These are phyloP conservation scores for Arachis monticola DNA, from an alignment of 331 rosid species.

Conservation along the genomic window DNA sequence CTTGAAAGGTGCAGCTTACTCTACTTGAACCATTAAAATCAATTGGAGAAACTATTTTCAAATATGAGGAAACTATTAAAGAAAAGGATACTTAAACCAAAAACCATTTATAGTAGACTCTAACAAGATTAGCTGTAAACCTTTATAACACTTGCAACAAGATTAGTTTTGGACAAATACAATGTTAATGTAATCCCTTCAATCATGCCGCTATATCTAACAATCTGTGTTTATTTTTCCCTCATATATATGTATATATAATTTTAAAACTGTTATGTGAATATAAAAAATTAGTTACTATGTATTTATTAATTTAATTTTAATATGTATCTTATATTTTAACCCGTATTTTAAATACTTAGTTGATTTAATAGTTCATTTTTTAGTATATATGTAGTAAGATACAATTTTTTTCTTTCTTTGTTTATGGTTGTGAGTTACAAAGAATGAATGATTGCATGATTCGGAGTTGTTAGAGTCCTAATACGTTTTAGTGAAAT, in stretches of 20 bases:
- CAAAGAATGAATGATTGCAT: not conserved
- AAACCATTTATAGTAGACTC: not conserved
- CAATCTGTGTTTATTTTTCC: not conserved
- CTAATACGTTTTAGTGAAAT: not conserved
- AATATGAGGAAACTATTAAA: slow-evolving; percentile 17
- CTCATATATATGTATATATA: too few relatives aligned
- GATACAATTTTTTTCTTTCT: not conserved
- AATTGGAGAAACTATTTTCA: not conserved
- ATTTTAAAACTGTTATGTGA: not conserved
- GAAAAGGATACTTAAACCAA: not conserved
- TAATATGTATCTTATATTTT: too few relatives aligned
- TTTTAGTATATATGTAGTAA: too few relatives aligned
- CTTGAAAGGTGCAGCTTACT: not conserved
- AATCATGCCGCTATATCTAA: slow-evolving; percentile 11
- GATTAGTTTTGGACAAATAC: slow-evolving; percentile 12
- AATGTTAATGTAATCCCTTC: slow-evolving; percentile 12
- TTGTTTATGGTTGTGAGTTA: not conserved
- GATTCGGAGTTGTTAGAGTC: not conserved
- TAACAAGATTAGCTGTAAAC: slow-evolving; percentile 21
- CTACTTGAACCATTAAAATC: not conserved
- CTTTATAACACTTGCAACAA: not conserved
- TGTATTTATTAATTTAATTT: not conserved
- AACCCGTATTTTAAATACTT: too few relatives aligned
- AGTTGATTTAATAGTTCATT: too few relatives aligned
- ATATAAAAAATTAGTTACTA: not conserved